Percentiles rank a stretch among this genome's conserved stretches.
phyloP scores from a whole-genome alignment of 2,329 filamentous ascomycete genomes.

The Dactylellina cionopaga region DNA sequence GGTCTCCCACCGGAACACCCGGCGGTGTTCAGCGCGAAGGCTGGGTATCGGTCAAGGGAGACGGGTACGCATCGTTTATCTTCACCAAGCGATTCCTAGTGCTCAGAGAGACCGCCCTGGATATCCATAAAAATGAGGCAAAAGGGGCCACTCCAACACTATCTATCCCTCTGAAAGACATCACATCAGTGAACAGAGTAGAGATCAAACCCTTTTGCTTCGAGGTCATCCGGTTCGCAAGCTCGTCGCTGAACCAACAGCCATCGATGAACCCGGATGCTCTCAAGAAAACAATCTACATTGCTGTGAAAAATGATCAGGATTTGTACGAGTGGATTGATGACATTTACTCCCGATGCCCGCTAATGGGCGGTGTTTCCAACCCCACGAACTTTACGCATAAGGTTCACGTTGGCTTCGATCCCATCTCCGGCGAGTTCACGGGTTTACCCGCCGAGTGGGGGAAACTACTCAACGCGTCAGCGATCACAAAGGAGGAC shows the following conservation, averaged over 20 bases:
- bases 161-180: slow-evolving; percentile 79
- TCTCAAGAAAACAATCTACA: slow-evolving; percentile 82
- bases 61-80: slow-evolving; percentile 74
- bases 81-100: slow-evolving; percentile 90
- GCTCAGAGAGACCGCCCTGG: slow-evolving; percentile 88
- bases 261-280: slow-evolving; percentile 83
- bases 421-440: slow-evolving; percentile 93
- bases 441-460: slow-evolving; percentile 94
- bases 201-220: slow-evolving; percentile 92
- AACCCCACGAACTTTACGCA: slow-evolving; percentile 99
- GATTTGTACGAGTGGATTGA: slow-evolving; percentile 99
- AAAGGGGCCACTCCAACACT: slow-evolving; percentile 81
- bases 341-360: slow-evolving; percentile 94
- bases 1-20: slow-evolving; percentile 12
- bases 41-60: slow-evolving; percentile 77
- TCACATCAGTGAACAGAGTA: slow-evolving; percentile 88
- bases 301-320: slow-evolving; percentile 93
- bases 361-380: slow-evolving; percentile 96
- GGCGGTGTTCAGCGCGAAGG: slow-evolving; percentile 42
- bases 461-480: slow-evolving; percentile 95
- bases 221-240: slow-evolving; percentile 80
- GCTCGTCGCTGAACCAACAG: slow-evolving; percentile 65
- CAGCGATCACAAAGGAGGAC: slow-evolving; percentile 97
- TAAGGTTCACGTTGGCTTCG: slow-evolving; percentile 95
- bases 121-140: slow-evolving; percentile 89